Conservation (phyloP, 371 early-diverging fungal species). For the Actinomucor elegans region DNA sequence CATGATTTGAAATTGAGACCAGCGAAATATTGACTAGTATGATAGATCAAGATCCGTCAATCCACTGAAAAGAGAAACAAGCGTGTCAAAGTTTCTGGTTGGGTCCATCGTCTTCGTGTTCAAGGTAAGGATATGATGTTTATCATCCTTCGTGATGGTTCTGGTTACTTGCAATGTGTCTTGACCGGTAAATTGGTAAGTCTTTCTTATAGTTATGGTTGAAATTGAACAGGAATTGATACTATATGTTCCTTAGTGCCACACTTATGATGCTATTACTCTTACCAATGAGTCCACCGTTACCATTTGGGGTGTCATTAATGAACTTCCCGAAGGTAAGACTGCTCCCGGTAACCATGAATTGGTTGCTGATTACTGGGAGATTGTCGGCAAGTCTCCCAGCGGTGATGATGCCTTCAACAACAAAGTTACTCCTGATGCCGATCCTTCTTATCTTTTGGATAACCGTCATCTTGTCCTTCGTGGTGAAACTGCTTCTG, state of each 20-base stretch:
- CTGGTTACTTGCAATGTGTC: slow-evolving; percentile 93
- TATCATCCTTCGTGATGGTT: slow-evolving; percentile 91
- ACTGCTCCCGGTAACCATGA: slow-evolving; percentile 96
- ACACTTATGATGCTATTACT: slow-evolving; percentile 92
- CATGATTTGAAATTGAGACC: neutral
- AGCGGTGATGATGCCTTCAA: slow-evolving; percentile 93
- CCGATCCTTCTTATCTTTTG: slow-evolving; percentile 86
- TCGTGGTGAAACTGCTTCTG: slow-evolving; percentile 91
- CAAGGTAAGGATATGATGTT: slow-evolving; percentile 98
- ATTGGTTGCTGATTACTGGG: slow-evolving; percentile 95
- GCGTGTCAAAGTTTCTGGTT: slow-evolving; percentile 91
- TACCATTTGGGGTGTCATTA: slow-evolving; percentile 83
- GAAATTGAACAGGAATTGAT: no score
- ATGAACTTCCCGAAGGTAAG: slow-evolving; percentile 92
- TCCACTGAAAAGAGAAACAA: slow-evolving; percentile 66
- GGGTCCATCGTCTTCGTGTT: slow-evolving; percentile 95
- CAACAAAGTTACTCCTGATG: slow-evolving; percentile 87
- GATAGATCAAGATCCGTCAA: slow-evolving; percentile 82
- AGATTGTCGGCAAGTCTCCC: slow-evolving; percentile 91
- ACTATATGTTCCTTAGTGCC: slow-evolving; percentile 76
- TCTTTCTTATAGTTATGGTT: no score
- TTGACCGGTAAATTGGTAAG: slow-evolving; percentile 83
- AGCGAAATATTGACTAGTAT: neutral
- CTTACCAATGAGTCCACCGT: slow-evolving; percentile 93
- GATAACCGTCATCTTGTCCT: slow-evolving; percentile 98